Percentiles rank a stretch among this genome's conserved stretches.
phyloP scores from a whole-genome alignment of 306 rosid genomes.

The Casuarina cunninghamiana region DNA sequence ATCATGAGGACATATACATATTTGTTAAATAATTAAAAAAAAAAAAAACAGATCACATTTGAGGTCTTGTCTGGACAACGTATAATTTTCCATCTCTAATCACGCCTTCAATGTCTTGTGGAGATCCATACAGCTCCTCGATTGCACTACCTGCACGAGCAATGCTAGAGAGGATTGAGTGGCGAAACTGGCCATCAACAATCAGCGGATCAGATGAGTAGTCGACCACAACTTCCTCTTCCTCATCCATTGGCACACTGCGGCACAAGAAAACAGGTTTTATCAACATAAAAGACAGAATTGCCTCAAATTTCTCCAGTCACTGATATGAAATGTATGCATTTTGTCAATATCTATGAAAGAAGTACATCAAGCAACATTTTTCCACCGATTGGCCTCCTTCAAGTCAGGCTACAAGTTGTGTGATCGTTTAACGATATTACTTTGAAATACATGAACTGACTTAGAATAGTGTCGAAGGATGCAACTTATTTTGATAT shows the following conservation, averaged over 20 bases:
- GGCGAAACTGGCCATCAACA: conserved; percentile 57
- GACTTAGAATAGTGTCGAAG: neutral
- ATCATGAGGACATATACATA: neutral
- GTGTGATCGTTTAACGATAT: neutral
- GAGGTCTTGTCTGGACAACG: conserved; percentile 97
- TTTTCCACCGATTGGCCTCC: neutral
- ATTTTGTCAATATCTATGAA: neutral
- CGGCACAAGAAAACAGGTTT: conserved; percentile 15
- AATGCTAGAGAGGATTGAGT: conserved; percentile 77
- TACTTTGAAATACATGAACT: neutral
- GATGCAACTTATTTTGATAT: neutral
- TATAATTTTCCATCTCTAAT: conserved; percentile 81
- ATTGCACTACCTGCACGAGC: conserved; percentile 88
- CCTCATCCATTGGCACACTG: conserved; percentile 97
- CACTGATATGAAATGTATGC: conserved; percentile 5
- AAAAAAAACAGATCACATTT: conserved; percentile 51
- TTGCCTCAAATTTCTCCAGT: neutral
- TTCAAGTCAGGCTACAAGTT: neutral
- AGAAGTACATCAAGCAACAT: neutral
- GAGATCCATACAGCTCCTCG: conserved; percentile 81
- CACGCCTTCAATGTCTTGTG: conserved; percentile 98
- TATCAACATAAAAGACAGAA: conserved; percentile 13
- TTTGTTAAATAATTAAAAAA: neutral
- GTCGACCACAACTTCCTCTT: conserved; percentile 76
- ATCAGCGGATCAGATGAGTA: conserved; percentile 76